Evolutionary conservation across 495 filamentous ascomycete genomes (phyloP), one percentile per base, ranked within the genome.

Genomic region (Rhypophila decipiens): DNA sequence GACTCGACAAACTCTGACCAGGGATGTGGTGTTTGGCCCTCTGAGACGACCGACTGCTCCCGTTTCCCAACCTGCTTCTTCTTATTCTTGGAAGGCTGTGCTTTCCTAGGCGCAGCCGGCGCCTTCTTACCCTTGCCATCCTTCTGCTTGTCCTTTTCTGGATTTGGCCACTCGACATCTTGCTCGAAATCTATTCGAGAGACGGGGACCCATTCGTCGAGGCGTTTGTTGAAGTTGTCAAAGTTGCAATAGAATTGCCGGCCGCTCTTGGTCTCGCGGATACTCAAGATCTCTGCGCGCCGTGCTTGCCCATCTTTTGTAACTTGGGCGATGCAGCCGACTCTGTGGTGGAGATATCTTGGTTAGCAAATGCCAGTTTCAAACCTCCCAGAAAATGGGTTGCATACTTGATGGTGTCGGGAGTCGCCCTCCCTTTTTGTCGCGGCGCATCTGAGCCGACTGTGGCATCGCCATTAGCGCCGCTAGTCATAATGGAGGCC

Each of bases 191-290:
- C 88, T 52, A 98, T 85, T 10, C 91, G 79, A 34, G 78, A 71
- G 27, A 84, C 78, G 1, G 83, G 73, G 35, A 97, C 79, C 94
- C 94, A 97, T 77, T 98, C 91, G 66, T 98, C 93, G 15, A 98
- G 78, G 72, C 93, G 93, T 61, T 98, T 98, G 72, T 98, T 98
- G 80, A 96, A 98, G 53, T 96, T 94, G 49, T 96, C 88, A 67
- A 97, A 98, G 65, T 98, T 95, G 56, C 95, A 91, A 61, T 96
- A 96, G 61, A 89, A 95, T 45, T 85, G 83, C 40, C 84, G 82
- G 4, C 86, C 81, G 53, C 86, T 88, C 56, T 93, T 91, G 7
- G 86, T 83, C 41, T 86, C 85, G 56, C 83, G 79, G 36, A 96
- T 91, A 21, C 86, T 88, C 11, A 98, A 67, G 47, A 98, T 96